Base-by-base conservation (phyloP, 2,329 filamentous ascomycete genomes). In the Nemania sp. region DNA sequence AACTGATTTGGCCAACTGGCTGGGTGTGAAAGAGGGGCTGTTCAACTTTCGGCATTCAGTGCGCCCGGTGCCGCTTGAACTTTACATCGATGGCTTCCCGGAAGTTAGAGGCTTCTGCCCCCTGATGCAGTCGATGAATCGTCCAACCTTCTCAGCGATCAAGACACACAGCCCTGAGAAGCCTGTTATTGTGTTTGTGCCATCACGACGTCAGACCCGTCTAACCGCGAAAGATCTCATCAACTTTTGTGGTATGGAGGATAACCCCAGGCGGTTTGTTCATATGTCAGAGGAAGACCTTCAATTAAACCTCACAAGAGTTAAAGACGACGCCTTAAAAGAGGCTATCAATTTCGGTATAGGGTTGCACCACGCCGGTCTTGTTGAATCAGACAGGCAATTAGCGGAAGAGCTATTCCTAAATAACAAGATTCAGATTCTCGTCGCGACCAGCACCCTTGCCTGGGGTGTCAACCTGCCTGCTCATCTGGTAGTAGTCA, bases 41-140 rank as follows among this genome's bases (percentile, higher is more conserved):
- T 99, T 97, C 87, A 99, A 99, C 80, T 99, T 99, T 81, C 89
- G 94, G 29, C 96, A 99, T 77, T 98, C 94, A 0, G 97, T 99
- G 41, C 93, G 96, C 26, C 96, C 97, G 2, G 97, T 99, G 10
- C 96, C 97, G 0, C 81, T 99, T 45, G 95, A 99, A 79, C 93
- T 98, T 51, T 99, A 93, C 80, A 99, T 99, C 73, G 96, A 99
- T 78, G 97, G 96, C 0, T 99, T 99, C 78, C 94, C 96, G 0
- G 93, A 98, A 77, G 92, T 96, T 73, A 89, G 95, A 67, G 96
- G 96, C 0, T 99, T 99, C 83, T 98, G 95, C 75, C 94, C 96
- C 0, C 82, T 99, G 72, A 99, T 99, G 96, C 95, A 98, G 81
- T 97, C 94, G 0, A 99, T 99, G 96, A 99, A 99, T 77, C 88